Evolutionary conservation across 352 stramenopile species (phyloP), one percentile per base, ranked within the genome.

Genomic region (Phytophthora sp.): DNA sequence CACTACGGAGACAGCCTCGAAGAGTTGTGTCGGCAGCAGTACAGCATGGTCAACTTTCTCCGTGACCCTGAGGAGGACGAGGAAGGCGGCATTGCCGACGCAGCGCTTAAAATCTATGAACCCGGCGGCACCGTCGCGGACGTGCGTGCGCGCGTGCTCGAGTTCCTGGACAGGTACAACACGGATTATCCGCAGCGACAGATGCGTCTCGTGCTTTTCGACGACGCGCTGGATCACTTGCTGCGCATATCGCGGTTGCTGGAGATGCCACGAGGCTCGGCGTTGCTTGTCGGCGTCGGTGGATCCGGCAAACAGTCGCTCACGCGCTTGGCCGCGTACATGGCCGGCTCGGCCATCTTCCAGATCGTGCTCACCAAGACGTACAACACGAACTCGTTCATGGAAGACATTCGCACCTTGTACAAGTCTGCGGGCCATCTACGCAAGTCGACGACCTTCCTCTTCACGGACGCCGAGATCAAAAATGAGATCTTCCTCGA

Each of bases 401-500:
- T 99, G 89, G 97, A 99, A 63, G 97, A 99, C 54, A 92, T 99
- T 33, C 87, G 96, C 1, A 82, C 93, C 30, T 76, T 99, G 65
- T 99, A 99, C 85, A 98, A 99, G 65, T 98, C 90, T 49, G 97
- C 97, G 1, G 97, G 97, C 0, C 96, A 99, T 57, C 92, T 98
- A 61, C 84, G 93, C 41, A 97, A 99, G 69, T 96, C 93, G 26
- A 99, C 97, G 36, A 98, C 95, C 31, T 99, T 99, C 58, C 70
- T 99, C 13, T 99, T 99, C 68, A 99, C 97, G 1, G 97, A 99
- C 66, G 96, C 95, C 8, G 96, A 99, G 69, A 99, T 99, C 73
- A 99, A 99, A 82, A 97, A 98, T 57, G 97, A 99, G 73, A 97
- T 98, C 58, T 99, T 99, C 74, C 77, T 99, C 39, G 97, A 99